Evolutionary conservation across 129 eudicot genomes (phyloP), one percentile per base, ranked within the genome.

Genomic region (Flaveria trinervia): DNA sequence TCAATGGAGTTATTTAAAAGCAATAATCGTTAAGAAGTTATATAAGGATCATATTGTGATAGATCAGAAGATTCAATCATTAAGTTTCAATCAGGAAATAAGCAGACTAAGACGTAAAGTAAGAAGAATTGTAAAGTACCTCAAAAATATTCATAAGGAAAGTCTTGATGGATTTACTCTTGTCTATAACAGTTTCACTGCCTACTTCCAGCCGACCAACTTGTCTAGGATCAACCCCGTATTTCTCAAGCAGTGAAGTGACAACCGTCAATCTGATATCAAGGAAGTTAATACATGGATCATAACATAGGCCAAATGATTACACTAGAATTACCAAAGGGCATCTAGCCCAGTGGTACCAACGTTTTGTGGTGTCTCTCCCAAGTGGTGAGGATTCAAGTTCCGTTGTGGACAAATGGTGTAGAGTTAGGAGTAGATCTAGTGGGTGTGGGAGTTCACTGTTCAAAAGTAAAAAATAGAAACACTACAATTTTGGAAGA

Each of bases 111-210:
- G 43, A 43, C 56, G 16, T 39, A 69, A 71, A 13, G 28, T 20
- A n/a, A 12, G 33, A 20, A 10, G 17, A 64, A 26, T 46, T 61
- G 25, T 20, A 71, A 71, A 49, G 23, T 89, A 92, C 97, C 97
- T 92, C 96, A 81, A 92, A 92, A 59, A 86, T 74, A 65, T 84
- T 86, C 96, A 92, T 92, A 79, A 92, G 77, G 80, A 89, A 92
- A 43, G 97, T 92, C 88, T 92, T 92, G 48, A 92, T 92, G 77
- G 97, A 92, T 82, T 92, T 92, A 84, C 97, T 92, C 85, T 92
- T 92, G 77, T 92, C 97, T 44, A 92, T 78, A 18, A 92, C 97
- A 67, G 97, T 92, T 85, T 92, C 97, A 55, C 97, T 92, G 68
- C 96, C 97, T 48, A 92, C 97, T 86, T 89, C 97, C 59, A 92